Conservation (phyloP, 768 basidiomycete species). For the Tricholoma flavovirens region DNA sequence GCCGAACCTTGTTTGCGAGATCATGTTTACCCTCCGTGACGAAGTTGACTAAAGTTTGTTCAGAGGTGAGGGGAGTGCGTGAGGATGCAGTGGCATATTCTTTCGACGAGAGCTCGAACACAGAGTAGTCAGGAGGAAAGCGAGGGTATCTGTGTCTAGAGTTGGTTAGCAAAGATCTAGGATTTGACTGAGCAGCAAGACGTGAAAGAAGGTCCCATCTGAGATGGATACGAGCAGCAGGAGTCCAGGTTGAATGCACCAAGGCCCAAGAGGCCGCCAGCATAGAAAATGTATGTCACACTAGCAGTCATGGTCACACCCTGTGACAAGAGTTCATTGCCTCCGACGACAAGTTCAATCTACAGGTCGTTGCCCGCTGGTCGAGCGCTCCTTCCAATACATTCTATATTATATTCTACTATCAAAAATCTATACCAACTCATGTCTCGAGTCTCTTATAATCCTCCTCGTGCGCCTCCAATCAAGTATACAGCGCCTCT, state of each 20-base stretch:
- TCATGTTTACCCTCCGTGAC: constrained; percentile 23
- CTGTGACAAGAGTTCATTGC: no score
- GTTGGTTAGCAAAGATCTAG: constrained; percentile 7
- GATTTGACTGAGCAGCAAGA: constrained; percentile 3
- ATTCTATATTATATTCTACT: constrained; percentile 27
- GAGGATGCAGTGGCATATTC: neutral
- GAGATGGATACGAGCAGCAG: constrained; percentile 12
- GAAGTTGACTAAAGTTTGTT: constrained; percentile 17
- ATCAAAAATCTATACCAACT: constrained; percentile 18
- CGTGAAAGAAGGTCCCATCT: constrained; percentile 14
- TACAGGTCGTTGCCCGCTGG: constrained; percentile 34
- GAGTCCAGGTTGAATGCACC: constrained; percentile 22
- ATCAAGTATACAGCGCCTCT: constrained; percentile 62
- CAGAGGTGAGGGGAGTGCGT: neutral
- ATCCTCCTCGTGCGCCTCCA: constrained; percentile 67
- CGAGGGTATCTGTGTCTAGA: constrained; percentile 3
- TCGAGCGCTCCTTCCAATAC: constrained; percentile 32
- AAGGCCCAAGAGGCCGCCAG: constrained; percentile 29
- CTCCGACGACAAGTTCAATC: no score
- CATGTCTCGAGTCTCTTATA: constrained; percentile 40
- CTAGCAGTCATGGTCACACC: neutral
- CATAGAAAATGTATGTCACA: constrained; percentile 19
- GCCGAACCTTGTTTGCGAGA: constrained; percentile 29
- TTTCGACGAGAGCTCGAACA: neutral
- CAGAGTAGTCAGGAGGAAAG: constrained; percentile 1